Base-by-base conservation (phyloP, 768 basidiomycete genomes). In the Boletus rufocinnamomeus region DNA sequence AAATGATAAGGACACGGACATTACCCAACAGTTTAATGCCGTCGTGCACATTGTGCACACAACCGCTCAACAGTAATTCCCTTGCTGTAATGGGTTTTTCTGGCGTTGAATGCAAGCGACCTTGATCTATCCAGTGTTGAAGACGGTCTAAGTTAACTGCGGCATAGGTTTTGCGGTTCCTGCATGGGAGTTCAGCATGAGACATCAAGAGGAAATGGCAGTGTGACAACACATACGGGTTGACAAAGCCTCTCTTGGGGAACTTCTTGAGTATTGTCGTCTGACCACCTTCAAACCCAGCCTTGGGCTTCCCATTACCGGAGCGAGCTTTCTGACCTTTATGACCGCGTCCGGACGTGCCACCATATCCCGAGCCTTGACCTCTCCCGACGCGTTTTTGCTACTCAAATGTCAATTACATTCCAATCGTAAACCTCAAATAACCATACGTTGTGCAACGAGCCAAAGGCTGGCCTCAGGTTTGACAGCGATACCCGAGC, bases 311-410 rank as follows among this genome's bases (percentile, higher is more conserved):
- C 6, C 93, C 91, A 58, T 88, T 86, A 2, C 95, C 95, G 6
- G 93, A 85, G 61, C 96, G 86, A 38, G 97, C 88, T 59, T 95
- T 95, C 75, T 96, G 94, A 65, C 97, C 97, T 66, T 99, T 99
- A 74, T 91, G 84, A 75, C 97, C 97, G 55, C 93, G 83, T 63
- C 93, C 93, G 11, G 95, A 89, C 1, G 96, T 98, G 60, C 93
- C 88, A 62, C 97, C 97, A 58, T 89, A 84, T 28, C 90, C 89
- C 3, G 93, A 94, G 32, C 92, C 92, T 76, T 93, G 90, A 69
- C 96, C 96, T 69, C 96, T 82, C 68, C 97, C 96, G 28, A 95
- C 83, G 70, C 96, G 92, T 86, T 94, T 93, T 88, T 89, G 87
- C 93, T 95, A 65, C 54, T 58, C 48, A 46, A 54, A 66, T 37